Evolutionary conservation across 371 early-diverging fungal genomes (phyloP), one percentile per base, ranked within the genome.

Genomic region (Haplosporangium sp.): DNA sequence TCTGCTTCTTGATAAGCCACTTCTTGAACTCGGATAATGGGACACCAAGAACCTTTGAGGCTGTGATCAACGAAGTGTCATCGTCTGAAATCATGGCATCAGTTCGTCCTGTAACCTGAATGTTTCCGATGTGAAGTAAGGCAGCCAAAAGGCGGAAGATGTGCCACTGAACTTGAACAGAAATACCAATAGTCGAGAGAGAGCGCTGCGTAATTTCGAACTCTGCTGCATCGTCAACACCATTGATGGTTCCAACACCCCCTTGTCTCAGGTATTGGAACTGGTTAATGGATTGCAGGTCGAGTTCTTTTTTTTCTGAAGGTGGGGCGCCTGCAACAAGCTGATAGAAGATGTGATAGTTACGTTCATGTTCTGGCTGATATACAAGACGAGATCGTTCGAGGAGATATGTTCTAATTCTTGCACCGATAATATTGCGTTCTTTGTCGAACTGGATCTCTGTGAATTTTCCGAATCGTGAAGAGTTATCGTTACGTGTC

Each of bases 321-420:
- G 92, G 87, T 4, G 96, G 94, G 11, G 92, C 92, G 63, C 95
- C 97, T 3, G 93, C 91, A 84, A 96, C 94, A 35, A 99, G 89
- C 91, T 95, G 97, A 86, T 99, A 99, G 84, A 99, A 99, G 67
- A 99, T 96, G 85, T 99, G 99, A 85, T 98, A 99, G 89, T 98
- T 99, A 77, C 98, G 89, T 85, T 99, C 99, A 0, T 89, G 86
- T 45, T 90, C 88, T 1, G 97, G 96, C 83, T 98, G 99, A 81
- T 95, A 96, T 38, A 96, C 92, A 57, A 99, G 87, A 74, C 99
- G 92, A n/a, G 98, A 97, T 67, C 98, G 92, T 84, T 99, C 99
- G 71, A 99, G 84, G 9, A 99, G 90, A 83, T 99, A 99, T 7
- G 98, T 99, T 71, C 98, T 90, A 77, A 99, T 99, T 63, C 88